phyloP scores from a whole-genome alignment of 441 rosid genomes.

The Gossypium schwendimanii region DNA sequence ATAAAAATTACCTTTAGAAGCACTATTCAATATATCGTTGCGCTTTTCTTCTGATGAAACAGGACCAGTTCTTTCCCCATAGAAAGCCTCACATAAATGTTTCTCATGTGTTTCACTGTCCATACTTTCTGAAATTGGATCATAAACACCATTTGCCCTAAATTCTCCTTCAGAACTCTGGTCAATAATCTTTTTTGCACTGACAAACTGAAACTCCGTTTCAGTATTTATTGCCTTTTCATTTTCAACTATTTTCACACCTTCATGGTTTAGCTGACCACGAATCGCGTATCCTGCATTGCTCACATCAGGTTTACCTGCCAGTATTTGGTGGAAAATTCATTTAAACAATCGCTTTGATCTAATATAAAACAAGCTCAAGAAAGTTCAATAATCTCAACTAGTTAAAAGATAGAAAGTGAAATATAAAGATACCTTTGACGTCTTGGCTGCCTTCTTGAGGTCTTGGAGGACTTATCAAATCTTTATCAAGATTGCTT shows the following conservation, averaged over 20 bases:
- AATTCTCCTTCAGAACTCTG: slow-evolving; percentile 1
- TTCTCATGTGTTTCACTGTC: background rate
- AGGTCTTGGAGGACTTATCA: background rate
- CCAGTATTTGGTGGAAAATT: background rate
- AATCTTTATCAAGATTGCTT: background rate
- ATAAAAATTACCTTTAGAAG: background rate
- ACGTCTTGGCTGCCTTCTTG: background rate
- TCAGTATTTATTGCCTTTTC: slow-evolving; percentile 5
- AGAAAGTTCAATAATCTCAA: background rate
- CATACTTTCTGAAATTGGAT: slow-evolving; percentile 2
- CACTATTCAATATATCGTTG: slow-evolving; percentile 1
- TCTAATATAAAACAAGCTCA: background rate
- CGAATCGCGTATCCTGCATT: background rate
- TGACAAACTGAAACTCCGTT: slow-evolving; percentile 9
- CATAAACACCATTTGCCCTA: background rate
- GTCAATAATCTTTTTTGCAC: background rate
- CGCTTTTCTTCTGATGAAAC: slow-evolving; percentile 11
- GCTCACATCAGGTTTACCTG: background rate
- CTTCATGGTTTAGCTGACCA: slow-evolving; percentile 1
- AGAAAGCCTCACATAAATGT: slow-evolving; percentile 3
- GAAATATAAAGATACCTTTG: background rate
- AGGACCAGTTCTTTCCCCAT: slow-evolving; percentile 7
- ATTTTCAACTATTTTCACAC: background rate
- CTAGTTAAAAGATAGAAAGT: background rate
- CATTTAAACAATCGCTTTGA: background rate